phyloP scores from a whole-genome alignment of 2,329 filamentous ascomycete genomes.

The Colletotrichum orbiculare region DNA sequence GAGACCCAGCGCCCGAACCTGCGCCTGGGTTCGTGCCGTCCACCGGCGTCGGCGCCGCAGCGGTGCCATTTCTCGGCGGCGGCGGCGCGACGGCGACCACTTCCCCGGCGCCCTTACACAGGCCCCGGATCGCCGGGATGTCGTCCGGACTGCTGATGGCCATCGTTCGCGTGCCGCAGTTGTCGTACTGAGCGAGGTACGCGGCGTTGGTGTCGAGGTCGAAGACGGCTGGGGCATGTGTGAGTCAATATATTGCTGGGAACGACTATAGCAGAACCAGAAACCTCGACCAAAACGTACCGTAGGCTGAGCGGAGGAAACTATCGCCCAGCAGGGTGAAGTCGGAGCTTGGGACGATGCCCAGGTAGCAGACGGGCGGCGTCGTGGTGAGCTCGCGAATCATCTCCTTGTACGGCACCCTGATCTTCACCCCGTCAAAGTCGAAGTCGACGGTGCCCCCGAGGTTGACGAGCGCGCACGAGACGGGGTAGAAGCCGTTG shows the following conservation, averaged over 20 bases:
- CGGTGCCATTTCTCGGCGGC: conserved; percentile 17
- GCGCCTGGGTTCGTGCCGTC: not conserved
- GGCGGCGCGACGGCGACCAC: not conserved
- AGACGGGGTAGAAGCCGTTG: conserved; percentile 58
- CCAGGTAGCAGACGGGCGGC: conserved; percentile 58
- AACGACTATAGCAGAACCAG: no score
- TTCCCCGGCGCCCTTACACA: conserved; percentile 8
- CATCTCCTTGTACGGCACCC: conserved; percentile 62
- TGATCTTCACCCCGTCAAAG: conserved; percentile 60
- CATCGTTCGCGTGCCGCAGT: conserved; percentile 56
- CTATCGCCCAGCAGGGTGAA: conserved; percentile 69
- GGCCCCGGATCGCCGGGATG: conserved; percentile 28
- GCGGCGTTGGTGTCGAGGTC: conserved; percentile 61
- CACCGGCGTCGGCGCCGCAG: not conserved
- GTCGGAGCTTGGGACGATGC: conserved; percentile 57
- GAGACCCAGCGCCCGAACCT: not conserved
- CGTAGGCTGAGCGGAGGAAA: conserved; percentile 66
- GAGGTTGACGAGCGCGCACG: conserved; percentile 54
- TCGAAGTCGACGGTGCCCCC: conserved; percentile 60
- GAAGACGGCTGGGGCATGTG: conserved; percentile 54
- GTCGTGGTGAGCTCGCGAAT: conserved; percentile 49
- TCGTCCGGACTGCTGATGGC: conserved; percentile 28
- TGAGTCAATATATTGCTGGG: no score
- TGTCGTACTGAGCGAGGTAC: conserved; percentile 62
- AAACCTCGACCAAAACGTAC: conserved; percentile 43